phyloP scores from a whole-genome alignment of 768 basidiomycete genomes.

The Trametes coccinea region DNA sequence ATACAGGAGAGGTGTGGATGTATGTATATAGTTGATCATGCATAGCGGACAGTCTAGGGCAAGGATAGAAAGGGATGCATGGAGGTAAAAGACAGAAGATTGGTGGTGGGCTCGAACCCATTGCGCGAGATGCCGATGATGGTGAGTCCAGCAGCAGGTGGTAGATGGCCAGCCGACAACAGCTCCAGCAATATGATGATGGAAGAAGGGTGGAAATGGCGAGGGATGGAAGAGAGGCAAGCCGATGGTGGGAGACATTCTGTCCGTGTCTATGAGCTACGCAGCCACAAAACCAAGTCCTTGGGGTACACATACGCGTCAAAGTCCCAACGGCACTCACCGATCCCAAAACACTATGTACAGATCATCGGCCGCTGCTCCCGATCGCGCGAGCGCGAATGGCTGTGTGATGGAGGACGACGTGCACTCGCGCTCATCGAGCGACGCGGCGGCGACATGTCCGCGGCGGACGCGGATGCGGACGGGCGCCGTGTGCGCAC shows the following conservation, averaged over 20 bases:
- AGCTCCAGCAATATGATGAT: too few species aligned
- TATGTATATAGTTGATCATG: background rate
- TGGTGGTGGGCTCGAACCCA: background rate
- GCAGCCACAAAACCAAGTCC: constrained; percentile 19
- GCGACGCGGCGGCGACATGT: constrained; percentile 22
- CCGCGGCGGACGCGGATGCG: constrained; percentile 18
- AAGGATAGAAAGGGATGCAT: constrained; percentile 3
- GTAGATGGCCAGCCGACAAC: too few species aligned
- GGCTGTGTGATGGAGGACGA: too few species aligned
- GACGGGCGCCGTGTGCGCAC: constrained; percentile 30
- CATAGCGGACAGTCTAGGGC: background rate
- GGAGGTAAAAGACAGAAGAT: background rate
- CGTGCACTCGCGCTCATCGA: constrained; percentile 11
- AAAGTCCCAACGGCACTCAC: background rate
- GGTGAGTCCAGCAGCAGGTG: background rate
- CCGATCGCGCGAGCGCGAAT: background rate
- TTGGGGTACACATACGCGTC: background rate
- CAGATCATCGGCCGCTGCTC: constrained; percentile 25
- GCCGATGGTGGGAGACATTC: background rate
- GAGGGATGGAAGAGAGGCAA: background rate
- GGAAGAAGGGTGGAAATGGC: background rate
- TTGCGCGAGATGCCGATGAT: background rate
- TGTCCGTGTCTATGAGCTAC: constrained; percentile 26
- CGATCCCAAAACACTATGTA: constrained; percentile 15
- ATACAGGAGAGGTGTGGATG: constrained; percentile 5